A percentile compares a stretch with the other conserved stretches of the same genome.
Evolutionary conservation across 2,329 filamentous ascomycete species (phyloP).

Genomic region (Septoria petroselini): DNA sequence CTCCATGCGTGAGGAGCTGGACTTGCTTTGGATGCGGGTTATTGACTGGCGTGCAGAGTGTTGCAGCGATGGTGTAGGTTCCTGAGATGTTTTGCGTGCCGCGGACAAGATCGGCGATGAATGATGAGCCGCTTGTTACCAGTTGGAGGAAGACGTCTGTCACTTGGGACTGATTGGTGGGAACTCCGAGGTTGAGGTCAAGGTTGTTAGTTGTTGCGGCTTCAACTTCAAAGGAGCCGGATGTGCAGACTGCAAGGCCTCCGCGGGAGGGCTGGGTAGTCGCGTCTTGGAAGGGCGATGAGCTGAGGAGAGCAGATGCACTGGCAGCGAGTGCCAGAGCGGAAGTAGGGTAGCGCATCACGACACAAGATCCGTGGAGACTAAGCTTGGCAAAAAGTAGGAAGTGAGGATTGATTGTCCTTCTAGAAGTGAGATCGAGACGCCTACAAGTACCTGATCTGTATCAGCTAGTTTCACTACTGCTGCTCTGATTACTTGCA

Average conservation of each 20-base stretch:
- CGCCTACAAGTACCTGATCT: not conserved
- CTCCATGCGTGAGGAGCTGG: slow-evolving; percentile 44
- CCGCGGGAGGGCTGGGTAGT: slow-evolving; percentile 28
- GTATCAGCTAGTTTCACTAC: too few species aligned
- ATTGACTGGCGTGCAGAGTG: slow-evolving; percentile 17
- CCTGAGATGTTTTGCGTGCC: slow-evolving; percentile 20
- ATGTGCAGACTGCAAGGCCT: slow-evolving; percentile 32
- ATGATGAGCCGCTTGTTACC: slow-evolving; percentile 10
- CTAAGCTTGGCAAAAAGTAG: not conserved
- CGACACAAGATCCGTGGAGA: not conserved
- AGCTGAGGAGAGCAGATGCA: slow-evolving; percentile 12
- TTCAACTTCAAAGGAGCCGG: slow-evolving; percentile 29
- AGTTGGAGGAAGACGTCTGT: slow-evolving; percentile 29
- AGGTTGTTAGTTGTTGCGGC: slow-evolving; percentile 31
- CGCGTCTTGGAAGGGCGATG: slow-evolving; percentile 21
- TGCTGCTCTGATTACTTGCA: too few species aligned
- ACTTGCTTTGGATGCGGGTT: slow-evolving; percentile 26
- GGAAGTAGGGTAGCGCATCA: slow-evolving; percentile 6
- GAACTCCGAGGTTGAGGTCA: slow-evolving; percentile 31
- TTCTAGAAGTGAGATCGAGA: not conserved
- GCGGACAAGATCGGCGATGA: slow-evolving; percentile 12
- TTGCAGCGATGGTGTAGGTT: slow-evolving; percentile 19
- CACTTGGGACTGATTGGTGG: slow-evolving; percentile 31
- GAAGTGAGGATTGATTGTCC: not conserved
- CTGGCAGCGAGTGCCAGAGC: slow-evolving; percentile 14